Base-by-base conservation (phyloP, 106 monocot species). In the Amphibolis antarctica region DNA sequence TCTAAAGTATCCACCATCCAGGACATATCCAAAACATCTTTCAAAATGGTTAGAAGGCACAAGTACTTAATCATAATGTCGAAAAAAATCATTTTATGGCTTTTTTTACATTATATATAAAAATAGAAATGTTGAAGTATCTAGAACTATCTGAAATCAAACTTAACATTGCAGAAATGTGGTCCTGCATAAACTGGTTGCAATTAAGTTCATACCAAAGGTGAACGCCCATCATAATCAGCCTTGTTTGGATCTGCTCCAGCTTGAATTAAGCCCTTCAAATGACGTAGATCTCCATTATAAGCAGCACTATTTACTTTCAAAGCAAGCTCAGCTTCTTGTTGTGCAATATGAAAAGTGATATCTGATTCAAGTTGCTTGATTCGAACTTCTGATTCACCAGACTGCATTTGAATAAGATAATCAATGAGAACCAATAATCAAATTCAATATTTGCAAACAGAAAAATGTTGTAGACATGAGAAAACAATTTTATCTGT, bases 321-420 rank as follows among this genome's bases (percentile, higher is more conserved):
- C 42, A 89, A 66, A 53, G 89, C 75, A 67, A 89, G 89, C 71
- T 89, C 94, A 20, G 89, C 69, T 78, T 94, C 94, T 75, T 94
- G 94, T 68, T 84, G 89, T 46, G 74, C 81, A 55, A 94, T 79
- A 80, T 86, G 89, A 23, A 86, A 80, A 44, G 69, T 80, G 59
- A 94, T 82, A 71, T 89, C 89, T 11, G 86, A 77, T 57, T 94
- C 94, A 25, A 94, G 55, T 59, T 89, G 89, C 76, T 94, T 94
- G 30, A 81, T 74, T 23, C 61, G 59, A 21, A 56, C 17, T 63
- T 50, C 74, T 28, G 73, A 74, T 62, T 80, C 89, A 70, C 70
- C 69, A 55, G 72, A 60, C 85, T 88, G 60, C 3, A 44, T 47
- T 55, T 43, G 10, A 24, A 15, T 56, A 36, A 36, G 17, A 17